phyloP scores from a whole-genome alignment of 1,139 yeast species.

The Waltiozyma sp. region DNA sequence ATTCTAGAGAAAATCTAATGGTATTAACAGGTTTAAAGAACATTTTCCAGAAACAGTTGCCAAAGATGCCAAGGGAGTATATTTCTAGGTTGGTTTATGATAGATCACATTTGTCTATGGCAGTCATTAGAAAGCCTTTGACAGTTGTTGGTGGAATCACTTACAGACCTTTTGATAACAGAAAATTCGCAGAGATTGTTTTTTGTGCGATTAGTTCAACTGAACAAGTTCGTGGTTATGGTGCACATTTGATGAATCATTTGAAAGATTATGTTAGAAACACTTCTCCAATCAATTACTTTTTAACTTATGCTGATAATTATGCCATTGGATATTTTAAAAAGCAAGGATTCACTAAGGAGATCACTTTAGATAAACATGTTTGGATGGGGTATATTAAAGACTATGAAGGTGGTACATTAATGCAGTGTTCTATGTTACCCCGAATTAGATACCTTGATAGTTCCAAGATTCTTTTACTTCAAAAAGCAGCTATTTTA shows the following conservation, averaged over 20 bases:
- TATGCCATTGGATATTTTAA: constrained; percentile 98
- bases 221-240: constrained; percentile 96
- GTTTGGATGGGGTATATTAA: constrained; percentile 98
- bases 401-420: constrained; percentile 97
- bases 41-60: constrained; percentile 92
- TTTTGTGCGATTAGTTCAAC: constrained; percentile 96
- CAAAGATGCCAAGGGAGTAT: constrained; percentile 97
- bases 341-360: constrained; percentile 96
- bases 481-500: constrained; percentile 87
- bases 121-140: constrained; percentile 84
- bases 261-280: constrained; percentile 88
- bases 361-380: constrained; percentile 71
- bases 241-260: constrained; percentile 98
- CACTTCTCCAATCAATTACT: constrained; percentile 77
- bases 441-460: constrained; percentile 84
- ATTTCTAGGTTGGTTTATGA: constrained; percentile 92
- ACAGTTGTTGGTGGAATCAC: constrained; percentile 98
- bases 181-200: constrained; percentile 94
- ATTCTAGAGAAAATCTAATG: constrained; percentile 75
- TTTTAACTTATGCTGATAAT: constrained; percentile 93
- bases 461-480: constrained; percentile 68
- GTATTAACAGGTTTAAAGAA: constrained; percentile 90
- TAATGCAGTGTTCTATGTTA: constrained; percentile 94
- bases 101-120: constrained; percentile 88
- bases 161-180: constrained; percentile 80